Evolutionary conservation across 139 green algal species (phyloP).

Genomic region (Ettlia oleoabundans): DNA sequence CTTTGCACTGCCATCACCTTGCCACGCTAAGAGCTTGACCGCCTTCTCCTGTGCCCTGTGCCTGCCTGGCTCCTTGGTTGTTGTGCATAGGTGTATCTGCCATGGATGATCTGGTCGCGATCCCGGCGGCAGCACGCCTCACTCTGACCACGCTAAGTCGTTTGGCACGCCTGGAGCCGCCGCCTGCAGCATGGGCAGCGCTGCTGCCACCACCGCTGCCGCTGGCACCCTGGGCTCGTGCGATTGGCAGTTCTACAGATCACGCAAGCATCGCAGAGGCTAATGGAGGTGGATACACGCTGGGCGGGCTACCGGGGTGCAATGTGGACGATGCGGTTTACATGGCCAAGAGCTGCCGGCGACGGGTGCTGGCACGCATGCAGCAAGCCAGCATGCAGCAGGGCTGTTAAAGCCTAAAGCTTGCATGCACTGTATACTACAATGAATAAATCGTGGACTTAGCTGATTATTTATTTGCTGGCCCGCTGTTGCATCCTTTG

Average conservation of each 20-base stretch:
- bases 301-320: conserved; percentile 13
- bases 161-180: conserved; percentile 10
- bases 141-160: conserved; percentile 27
- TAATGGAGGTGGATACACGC: neutral
- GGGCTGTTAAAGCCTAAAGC: too few relatives aligned
- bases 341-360: conserved; percentile 9
- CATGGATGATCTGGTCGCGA: conserved; percentile 28
- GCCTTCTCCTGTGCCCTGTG: neutral
- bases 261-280: conserved; percentile 3
- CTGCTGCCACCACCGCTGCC: conserved; percentile 10
- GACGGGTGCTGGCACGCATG: conserved; percentile 18
- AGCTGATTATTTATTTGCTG: too few relatives aligned
- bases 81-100: neutral
- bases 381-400: conserved; percentile 9
- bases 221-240: conserved; percentile 37
- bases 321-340: conserved; percentile 28
- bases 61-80: conserved; percentile 7
- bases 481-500: too few relatives aligned
- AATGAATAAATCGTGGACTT: too few relatives aligned
- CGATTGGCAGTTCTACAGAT: conserved; percentile 35
- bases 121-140: neutral
- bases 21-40: neutral
- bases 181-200: neutral
- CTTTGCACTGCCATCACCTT: too few relatives aligned
- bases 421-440: too few relatives aligned